Conservation (phyloP, 139 green algal genomes). For the Prasinococcaceae sp. region DNA sequence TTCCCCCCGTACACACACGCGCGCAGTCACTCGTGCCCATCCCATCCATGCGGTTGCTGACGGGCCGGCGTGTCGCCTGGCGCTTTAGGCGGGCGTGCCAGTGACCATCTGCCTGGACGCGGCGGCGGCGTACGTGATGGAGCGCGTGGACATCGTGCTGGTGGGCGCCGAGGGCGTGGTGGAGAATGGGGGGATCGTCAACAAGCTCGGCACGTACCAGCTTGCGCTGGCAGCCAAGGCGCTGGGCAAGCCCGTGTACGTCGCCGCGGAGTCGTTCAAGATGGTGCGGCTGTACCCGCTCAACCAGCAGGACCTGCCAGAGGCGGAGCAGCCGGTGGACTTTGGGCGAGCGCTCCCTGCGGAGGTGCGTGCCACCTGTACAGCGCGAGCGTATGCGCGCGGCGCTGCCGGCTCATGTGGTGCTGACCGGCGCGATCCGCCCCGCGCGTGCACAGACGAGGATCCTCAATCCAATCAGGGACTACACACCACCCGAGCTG, state of each 20-base stretch:
- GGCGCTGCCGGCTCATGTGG: conserved; percentile 4
- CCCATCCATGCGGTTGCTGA: too few species aligned
- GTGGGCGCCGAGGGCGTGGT: conserved; percentile 87
- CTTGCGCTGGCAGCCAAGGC: conserved; percentile 52
- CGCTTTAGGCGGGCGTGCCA: conserved; percentile 58
- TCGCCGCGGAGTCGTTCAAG: conserved; percentile 90
- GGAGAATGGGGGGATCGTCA: conserved; percentile 89
- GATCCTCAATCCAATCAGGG: conserved; percentile 64
- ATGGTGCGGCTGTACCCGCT: conserved; percentile 51
- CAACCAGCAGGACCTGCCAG: conserved; percentile 55
- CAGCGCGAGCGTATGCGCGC: not conserved
- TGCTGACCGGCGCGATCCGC: too few species aligned
- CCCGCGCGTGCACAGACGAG: too few species aligned
- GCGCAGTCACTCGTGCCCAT: too few species aligned
- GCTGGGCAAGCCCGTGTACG: conserved; percentile 76
- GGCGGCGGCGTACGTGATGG: conserved; percentile 59
- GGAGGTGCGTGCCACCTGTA: conserved; percentile 10
- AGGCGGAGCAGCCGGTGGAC: conserved; percentile 62
- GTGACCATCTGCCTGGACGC: conserved; percentile 69
- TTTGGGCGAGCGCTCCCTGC: conserved; percentile 57
- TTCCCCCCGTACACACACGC: too few species aligned
- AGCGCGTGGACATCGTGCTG: conserved; percentile 71
- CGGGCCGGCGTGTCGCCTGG: conserved; percentile 54
- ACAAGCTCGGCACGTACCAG: conserved; percentile 79
- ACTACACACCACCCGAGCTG: conserved; percentile 82